phyloP scores from a whole-genome alignment of 2,329 filamentous ascomycete species.

The Aspergillus neoniger region DNA sequence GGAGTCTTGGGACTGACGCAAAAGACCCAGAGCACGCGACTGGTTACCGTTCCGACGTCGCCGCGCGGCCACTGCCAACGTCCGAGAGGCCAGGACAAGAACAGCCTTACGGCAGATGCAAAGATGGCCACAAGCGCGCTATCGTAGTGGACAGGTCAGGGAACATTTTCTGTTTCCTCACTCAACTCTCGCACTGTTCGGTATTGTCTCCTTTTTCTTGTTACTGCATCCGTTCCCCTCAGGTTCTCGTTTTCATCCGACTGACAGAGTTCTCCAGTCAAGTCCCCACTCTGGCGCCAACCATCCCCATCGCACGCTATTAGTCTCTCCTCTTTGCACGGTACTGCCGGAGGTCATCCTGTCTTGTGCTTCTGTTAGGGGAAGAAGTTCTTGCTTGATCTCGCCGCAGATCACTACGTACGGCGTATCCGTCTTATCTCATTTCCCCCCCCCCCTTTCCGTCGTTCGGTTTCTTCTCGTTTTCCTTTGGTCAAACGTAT shows the following conservation, averaged over 20 bases:
- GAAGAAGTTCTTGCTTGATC: conserved; percentile 7
- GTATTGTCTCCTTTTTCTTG: not conserved
- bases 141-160: not conserved
- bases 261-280: conserved; percentile 4
- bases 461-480: not conserved
- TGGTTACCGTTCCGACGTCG: conserved; percentile 17
- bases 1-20: conserved; percentile 8
- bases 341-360: conserved; percentile 8
- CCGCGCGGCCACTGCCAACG: conserved; percentile 14
- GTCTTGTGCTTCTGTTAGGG: conserved; percentile 11
- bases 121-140: not conserved
- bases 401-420: not conserved
- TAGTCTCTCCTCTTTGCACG: conserved; percentile 13
- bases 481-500: not conserved
- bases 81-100: not conserved
- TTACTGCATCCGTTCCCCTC: conserved; percentile 1
- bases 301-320: conserved; percentile 1
- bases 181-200: not conserved
- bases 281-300: conserved; percentile 2
- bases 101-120: conserved; percentile 17
- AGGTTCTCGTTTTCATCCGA: not conserved
- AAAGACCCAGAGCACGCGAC: conserved; percentile 16
- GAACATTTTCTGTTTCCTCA: not conserved
- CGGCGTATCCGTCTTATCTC: not conserved
- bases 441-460: not conserved